These are phyloP conservation scores for Plectosphaerella plurivora DNA, from an alignment of 2,329 filamentous ascomycete species.

Conservation along the genomic window DNA sequence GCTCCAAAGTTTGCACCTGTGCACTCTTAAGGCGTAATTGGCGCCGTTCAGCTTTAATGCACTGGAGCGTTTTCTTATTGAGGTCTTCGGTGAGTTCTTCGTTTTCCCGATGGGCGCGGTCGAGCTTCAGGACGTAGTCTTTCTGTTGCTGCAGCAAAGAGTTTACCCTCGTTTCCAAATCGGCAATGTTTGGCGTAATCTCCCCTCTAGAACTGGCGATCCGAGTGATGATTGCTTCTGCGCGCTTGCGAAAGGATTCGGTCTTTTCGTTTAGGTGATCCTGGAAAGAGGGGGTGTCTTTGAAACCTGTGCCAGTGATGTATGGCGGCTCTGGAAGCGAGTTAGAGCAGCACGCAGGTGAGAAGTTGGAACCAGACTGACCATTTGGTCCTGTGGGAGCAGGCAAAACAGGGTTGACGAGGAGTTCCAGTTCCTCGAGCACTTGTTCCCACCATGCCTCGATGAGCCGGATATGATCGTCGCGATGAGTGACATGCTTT, in stretches of 20 bases:
- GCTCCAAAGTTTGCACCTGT: slow-evolving; percentile 88
- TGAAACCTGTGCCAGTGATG: slow-evolving; percentile 55
- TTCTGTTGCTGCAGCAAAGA: slow-evolving; percentile 78
- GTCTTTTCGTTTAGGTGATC: slow-evolving; percentile 74
- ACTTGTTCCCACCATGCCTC: slow-evolving; percentile 95
- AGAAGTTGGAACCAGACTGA: background rate
- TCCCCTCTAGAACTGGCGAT: slow-evolving; percentile 47
- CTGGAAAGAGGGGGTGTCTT: slow-evolving; percentile 69
- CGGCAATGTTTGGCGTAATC: slow-evolving; percentile 62
- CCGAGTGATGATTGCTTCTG: slow-evolving; percentile 63
- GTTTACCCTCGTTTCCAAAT: slow-evolving; percentile 72
- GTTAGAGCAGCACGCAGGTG: background rate
- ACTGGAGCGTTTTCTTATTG: slow-evolving; percentile 83
- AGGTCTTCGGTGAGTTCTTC: slow-evolving; percentile 81
- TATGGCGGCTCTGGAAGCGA: slow-evolving; percentile 44
- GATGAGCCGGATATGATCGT: slow-evolving; percentile 86
- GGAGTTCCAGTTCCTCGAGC: slow-evolving; percentile 58
- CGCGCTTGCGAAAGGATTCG: slow-evolving; percentile 69
- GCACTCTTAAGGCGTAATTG: slow-evolving; percentile 83
- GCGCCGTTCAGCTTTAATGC: slow-evolving; percentile 93
- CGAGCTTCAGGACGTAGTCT: slow-evolving; percentile 69
- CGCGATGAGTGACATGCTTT: slow-evolving; percentile 75
- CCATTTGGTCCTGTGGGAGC: slow-evolving; percentile 15
- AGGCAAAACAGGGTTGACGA: slow-evolving; percentile 48
- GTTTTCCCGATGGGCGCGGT: slow-evolving; percentile 72